These are phyloP conservation scores for Phytophthora vignae DNA, from an alignment of 352 stramenopile genomes.

Conservation along the genomic window DNA sequence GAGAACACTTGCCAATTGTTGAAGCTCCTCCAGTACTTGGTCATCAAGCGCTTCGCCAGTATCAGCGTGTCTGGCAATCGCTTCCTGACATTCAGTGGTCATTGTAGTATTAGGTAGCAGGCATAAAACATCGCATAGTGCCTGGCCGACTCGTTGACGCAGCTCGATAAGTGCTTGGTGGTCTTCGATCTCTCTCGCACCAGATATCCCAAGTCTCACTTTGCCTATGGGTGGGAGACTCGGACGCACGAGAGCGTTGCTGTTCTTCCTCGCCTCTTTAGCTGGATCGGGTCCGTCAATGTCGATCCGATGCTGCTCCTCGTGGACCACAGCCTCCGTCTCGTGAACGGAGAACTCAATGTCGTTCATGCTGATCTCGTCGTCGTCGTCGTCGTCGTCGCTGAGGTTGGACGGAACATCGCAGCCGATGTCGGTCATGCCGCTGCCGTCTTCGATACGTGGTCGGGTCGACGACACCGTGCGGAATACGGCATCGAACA, in stretches of 20 bases:
- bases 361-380: background rate
- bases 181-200: background rate
- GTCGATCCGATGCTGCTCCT: background rate
- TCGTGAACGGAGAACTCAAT: background rate
- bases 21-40: background rate
- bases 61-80: background rate
- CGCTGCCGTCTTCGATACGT: background rate
- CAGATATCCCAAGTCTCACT: background rate
- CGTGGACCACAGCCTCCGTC: background rate
- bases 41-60: background rate
- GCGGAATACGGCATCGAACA: background rate
- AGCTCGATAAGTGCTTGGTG: background rate
- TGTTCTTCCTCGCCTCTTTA: background rate
- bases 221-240: background rate
- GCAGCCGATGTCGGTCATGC: background rate
- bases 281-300: background rate
- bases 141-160: background rate
- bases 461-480: background rate
- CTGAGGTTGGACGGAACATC: conserved; percentile 3
- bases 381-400: background rate
- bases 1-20: background rate
- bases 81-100: background rate
- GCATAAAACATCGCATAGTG: background rate
- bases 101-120: background rate
- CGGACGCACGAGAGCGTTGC: background rate